Conservation (phyloP, 768 basidiomycete genomes). For the Crucibulum laeve region DNA sequence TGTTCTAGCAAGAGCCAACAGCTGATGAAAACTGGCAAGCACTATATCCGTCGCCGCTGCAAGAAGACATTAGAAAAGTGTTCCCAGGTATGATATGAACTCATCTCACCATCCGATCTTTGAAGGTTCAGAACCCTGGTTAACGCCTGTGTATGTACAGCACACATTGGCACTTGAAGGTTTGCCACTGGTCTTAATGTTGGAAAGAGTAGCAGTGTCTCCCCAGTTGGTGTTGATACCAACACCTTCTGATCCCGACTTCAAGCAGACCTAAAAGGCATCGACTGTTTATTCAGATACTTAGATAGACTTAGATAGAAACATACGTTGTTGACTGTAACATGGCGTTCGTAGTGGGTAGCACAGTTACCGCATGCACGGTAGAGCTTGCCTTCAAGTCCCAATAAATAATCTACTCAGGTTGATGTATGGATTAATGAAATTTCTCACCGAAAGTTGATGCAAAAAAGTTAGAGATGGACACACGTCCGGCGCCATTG, state of each 20-base stretch:
- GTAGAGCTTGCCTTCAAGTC: constrained; percentile 21
- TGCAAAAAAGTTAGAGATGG: constrained; percentile 21
- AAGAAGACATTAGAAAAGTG: neutral
- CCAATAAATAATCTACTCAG: neutral
- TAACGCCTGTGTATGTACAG: constrained; percentile 20
- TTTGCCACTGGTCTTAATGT: constrained; percentile 19
- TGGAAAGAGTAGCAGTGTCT: constrained; percentile 19
- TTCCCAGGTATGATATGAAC: neutral
- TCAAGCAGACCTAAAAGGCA: constrained; percentile 13
- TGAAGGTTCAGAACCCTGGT: constrained; percentile 17
- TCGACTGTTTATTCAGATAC: neutral
- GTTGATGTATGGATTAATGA: neutral
- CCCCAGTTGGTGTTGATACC: constrained; percentile 25
- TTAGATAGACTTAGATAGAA: neutral
- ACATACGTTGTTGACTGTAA: constrained; percentile 19
- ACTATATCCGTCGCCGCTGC: constrained; percentile 16
- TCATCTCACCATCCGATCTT: constrained; percentile 23
- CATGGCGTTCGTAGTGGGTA: constrained; percentile 16
- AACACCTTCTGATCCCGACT: constrained; percentile 16
- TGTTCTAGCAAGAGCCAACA: constrained; percentile 17
- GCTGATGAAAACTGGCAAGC: constrained; percentile 18
- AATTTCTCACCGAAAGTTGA: constrained; percentile 16
- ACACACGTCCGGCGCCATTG: constrained; percentile 20
- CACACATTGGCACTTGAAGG: constrained; percentile 19
- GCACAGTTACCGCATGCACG: constrained; percentile 23